These are phyloP conservation scores for Astrothelium subdiscretum DNA, from an alignment of 495 filamentous ascomycete species.

Conservation along the genomic window DNA sequence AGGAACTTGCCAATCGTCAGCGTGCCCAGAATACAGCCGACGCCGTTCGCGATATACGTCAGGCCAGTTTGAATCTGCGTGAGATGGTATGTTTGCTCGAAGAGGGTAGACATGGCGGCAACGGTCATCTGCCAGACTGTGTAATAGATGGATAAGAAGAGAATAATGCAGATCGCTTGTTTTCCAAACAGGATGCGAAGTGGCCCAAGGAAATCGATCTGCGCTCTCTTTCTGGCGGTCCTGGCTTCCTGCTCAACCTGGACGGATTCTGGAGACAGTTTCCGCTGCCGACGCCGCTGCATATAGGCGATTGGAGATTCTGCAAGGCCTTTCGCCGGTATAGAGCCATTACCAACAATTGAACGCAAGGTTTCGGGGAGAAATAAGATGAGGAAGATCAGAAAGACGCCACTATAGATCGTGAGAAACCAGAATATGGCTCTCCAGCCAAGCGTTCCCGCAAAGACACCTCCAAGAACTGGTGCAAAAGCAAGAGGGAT, in stretches of 20 bases:
- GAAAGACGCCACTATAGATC: conserved; percentile 37
- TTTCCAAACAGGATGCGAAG: conserved; percentile 19
- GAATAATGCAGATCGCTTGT: conserved; percentile 23
- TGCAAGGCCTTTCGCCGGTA: conserved; percentile 28
- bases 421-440: conserved; percentile 66
- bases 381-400: conserved; percentile 37
- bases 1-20: conserved; percentile 23
- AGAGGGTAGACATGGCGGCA: conserved; percentile 17
- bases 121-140: conserved; percentile 20
- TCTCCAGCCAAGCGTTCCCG: conserved; percentile 55
- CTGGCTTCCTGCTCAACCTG: not conserved
- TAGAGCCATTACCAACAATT: conserved; percentile 60
- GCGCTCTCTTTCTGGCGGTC: not conserved
- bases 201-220: conserved; percentile 23
- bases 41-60: conserved; percentile 24
- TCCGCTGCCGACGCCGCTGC: not conserved
- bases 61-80: conserved; percentile 24
- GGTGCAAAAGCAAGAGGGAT: conserved; percentile 19
- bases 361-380: conserved; percentile 60
- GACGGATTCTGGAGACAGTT: not conserved
- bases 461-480: conserved; percentile 44
- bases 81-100: conserved; percentile 17
- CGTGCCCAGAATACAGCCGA: conserved; percentile 20
- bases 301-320: not conserved
- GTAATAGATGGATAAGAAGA: conserved; percentile 23